Evolutionary conservation across 2,329 filamentous ascomycete genomes (phyloP).

Genomic region (Fusarium nematophilum): DNA sequence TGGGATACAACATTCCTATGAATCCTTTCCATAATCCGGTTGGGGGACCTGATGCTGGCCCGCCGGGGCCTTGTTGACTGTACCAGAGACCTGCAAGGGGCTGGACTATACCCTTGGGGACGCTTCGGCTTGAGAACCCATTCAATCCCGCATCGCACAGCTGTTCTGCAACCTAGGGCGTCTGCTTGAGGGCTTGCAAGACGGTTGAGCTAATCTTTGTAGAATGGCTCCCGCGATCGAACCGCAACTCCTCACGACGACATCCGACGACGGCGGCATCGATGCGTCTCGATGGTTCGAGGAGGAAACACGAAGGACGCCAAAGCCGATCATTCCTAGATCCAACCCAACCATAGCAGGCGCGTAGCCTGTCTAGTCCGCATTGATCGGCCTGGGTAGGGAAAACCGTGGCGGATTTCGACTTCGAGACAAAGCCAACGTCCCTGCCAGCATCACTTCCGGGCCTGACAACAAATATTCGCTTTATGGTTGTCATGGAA

Average conservation of each 20-base stretch:
- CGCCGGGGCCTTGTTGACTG: constrained; percentile 40
- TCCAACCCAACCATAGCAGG: too few species aligned
- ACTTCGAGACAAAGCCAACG: too few species aligned
- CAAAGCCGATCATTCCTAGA: too few species aligned
- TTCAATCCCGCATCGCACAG: not conserved
- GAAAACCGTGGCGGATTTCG: too few species aligned
- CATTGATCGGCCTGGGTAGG: too few species aligned
- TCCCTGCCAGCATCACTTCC: too few species aligned
- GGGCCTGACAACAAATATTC: too few species aligned
- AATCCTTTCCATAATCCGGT: constrained; percentile 36
- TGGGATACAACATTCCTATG: constrained; percentile 43
- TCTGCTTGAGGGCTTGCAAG: not conserved
- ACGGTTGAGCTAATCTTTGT: not conserved
- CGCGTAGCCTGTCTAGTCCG: too few species aligned
- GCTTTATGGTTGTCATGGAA: not conserved
- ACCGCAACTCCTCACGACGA: not conserved
- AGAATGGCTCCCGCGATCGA: not conserved
- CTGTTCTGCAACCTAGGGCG: not conserved
- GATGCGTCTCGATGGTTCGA: not conserved
- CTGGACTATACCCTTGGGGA: constrained; percentile 8
- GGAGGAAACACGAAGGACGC: not conserved
- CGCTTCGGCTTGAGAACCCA: constrained; percentile 4
- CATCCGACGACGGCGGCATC: not conserved
- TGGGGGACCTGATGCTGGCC: constrained; percentile 33
- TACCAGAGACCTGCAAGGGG: constrained; percentile 12